Conservation (phyloP, 306 rosid genomes). For the Rosa lucieae region DNA sequence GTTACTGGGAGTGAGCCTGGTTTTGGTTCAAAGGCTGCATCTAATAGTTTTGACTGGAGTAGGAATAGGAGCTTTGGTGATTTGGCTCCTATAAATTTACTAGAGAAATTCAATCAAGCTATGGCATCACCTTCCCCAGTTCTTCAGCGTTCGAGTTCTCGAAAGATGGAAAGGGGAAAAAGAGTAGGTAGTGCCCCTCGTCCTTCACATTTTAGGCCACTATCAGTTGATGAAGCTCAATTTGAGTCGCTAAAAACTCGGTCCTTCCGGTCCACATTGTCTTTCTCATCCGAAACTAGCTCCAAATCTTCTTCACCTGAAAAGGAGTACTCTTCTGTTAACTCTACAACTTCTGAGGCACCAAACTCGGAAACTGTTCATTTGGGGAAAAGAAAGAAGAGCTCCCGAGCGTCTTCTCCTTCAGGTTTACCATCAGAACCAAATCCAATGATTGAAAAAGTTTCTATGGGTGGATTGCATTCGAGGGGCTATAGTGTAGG, state of each 20-base stretch:
- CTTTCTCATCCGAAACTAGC: slow-evolving; percentile 54
- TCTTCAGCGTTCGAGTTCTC: slow-evolving; percentile 52
- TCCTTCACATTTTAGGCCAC: slow-evolving; percentile 60
- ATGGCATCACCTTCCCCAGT: slow-evolving; percentile 48
- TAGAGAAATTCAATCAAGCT: slow-evolving; percentile 44
- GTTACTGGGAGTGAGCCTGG: slow-evolving; percentile 54
- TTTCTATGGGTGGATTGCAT: slow-evolving; percentile 42
- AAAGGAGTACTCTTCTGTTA: slow-evolving; percentile 12
- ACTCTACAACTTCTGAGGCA: slow-evolving; percentile 31
- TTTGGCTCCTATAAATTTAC: slow-evolving; percentile 46
- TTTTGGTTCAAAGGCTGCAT: slow-evolving; percentile 54
- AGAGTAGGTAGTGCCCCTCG: slow-evolving; percentile 21
- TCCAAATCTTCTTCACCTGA: slow-evolving; percentile 47
- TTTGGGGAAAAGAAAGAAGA: slow-evolving; percentile 27
- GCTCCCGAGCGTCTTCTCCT: slow-evolving; percentile 35
- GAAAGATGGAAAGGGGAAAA: slow-evolving; percentile 41
- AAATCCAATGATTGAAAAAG: slow-evolving; percentile 34
- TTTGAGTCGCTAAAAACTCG: slow-evolving; percentile 49
- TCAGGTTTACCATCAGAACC: slow-evolving; percentile 38
- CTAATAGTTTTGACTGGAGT: slow-evolving; percentile 32
- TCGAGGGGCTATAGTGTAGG: slow-evolving; percentile 37
- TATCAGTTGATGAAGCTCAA: slow-evolving; percentile 70
- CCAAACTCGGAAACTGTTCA: slow-evolving; percentile 8
- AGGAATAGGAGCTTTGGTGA: slow-evolving; percentile 49
- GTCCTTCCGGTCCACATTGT: slow-evolving; percentile 40